phyloP scores from a whole-genome alignment of 441 rosid genomes.

The Pelargonium australe region DNA sequence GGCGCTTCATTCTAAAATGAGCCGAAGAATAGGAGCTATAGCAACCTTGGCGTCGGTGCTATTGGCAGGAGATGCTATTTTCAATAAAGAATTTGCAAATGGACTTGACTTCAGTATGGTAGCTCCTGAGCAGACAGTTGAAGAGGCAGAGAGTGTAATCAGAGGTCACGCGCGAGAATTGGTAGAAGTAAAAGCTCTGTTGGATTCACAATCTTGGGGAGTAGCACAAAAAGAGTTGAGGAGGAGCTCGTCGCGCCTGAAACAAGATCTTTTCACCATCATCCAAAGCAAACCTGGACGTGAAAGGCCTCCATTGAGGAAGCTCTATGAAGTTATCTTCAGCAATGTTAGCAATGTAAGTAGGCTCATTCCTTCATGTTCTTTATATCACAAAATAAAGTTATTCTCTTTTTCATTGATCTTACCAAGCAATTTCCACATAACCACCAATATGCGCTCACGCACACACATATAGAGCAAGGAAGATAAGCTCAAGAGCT shows the following conservation, averaged over 20 bases:
- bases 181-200: background rate
- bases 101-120: background rate
- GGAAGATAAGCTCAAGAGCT: too few species aligned
- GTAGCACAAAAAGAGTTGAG: background rate
- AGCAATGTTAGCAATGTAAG: background rate
- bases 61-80: conserved; percentile 2
- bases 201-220: background rate
- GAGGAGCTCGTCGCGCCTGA: background rate
- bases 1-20: background rate
- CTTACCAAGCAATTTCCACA: background rate
- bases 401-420: background rate
- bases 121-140: background rate
- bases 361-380: background rate
- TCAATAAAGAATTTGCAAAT: background rate
- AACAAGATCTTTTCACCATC: background rate
- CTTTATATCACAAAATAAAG: background rate
- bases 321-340: background rate
- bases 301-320: background rate
- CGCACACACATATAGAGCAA: too few species aligned
- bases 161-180: background rate
- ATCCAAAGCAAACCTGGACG: background rate
- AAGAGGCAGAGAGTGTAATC: background rate
- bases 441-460: too few species aligned
- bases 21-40: conserved; percentile 1
- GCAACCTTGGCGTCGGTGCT: background rate